Percentiles rank a stretch among this genome's conserved stretches.
Conservation (phyloP, 1,284 basidiomycete genomes). For the Singerocomus rubriflavus region DNA sequence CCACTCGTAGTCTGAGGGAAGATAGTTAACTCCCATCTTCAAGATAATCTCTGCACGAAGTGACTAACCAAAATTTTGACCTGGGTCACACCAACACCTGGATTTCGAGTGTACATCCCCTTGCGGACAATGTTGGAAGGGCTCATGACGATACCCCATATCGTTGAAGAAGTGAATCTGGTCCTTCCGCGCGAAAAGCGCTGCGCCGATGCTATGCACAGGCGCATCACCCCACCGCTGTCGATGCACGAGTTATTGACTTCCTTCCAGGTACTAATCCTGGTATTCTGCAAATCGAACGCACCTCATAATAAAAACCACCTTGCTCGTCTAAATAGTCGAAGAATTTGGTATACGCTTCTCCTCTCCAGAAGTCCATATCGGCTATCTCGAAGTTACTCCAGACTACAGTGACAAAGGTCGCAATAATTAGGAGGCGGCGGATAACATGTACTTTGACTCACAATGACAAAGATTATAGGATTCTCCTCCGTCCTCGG, state of each 20-base stretch:
- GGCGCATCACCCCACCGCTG: constrained; percentile 91
- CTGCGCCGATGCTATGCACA: constrained; percentile 84
- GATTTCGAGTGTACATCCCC: constrained; percentile 54
- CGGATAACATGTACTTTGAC: constrained; percentile 27
- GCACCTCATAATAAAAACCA: constrained; percentile 88
- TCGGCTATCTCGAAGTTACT: constrained; percentile 89
- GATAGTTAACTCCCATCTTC: constrained; percentile 5
- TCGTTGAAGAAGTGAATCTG: constrained; percentile 79
- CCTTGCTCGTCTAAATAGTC: constrained; percentile 80
- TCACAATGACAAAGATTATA: constrained; percentile 89
- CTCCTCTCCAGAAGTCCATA: constrained; percentile 78
- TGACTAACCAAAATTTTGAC: constrained; percentile 60
- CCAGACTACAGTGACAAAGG: constrained; percentile 59
- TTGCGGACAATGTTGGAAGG: constrained; percentile 79
- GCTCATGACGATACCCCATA: constrained; percentile 68
- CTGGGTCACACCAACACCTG: constrained; percentile 65
- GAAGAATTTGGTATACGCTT: constrained; percentile 85
- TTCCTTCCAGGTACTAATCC: background rate
- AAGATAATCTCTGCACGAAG: background rate
- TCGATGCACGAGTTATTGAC: background rate
- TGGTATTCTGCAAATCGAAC: background rate
- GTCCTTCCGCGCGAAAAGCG: constrained; percentile 76
- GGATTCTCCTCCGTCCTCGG: constrained; percentile 73
- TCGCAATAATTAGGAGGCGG: background rate
- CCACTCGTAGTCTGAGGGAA: constrained; percentile 58